Evolutionary conservation across 768 basidiomycete genomes (phyloP), one percentile per base, ranked within the genome.

Genomic region (Harrya chromipes): DNA sequence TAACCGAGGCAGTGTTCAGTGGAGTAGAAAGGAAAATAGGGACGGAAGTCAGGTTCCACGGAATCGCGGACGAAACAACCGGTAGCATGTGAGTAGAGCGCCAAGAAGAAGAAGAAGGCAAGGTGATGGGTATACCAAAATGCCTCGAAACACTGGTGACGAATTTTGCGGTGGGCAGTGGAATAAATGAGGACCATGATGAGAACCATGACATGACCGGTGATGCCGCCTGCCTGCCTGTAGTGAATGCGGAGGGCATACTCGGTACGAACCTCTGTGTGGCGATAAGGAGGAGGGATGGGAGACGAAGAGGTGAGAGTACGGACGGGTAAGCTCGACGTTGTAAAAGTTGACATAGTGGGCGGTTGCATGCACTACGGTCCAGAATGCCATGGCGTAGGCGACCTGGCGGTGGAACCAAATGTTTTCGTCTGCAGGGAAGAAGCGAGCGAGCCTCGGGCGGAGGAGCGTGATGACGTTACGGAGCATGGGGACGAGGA

Each of bases 61-160:
- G 80, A 75, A 66, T 93, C 91, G 41, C 94, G 91, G 50, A 97
- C 94, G 70, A 97, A 97, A 70, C 94, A 97, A 5, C 94, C 93
- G 47, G 87, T 87, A 9, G 93, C 92, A 66, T 94, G 93, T 19
- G 88, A 79, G 70, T 88, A 95, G 40, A 97, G 80, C 27, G 82
- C 89, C 53, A 94, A 74, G 83, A 94, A 90, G 74, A 94, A 94
- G 74, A 94, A 90, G 77, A 94, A 91, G 11, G 90, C 90, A 35
- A 94, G 81, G 58, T 94, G 94, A 57, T 95, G 94, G 29, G 93
- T 94, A 68, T 94, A 95, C 93, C 93, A 95, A 76, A 97, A 97
- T 1, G 82, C 90, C 68, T 97, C 94, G 70, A 94, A 97, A 73
- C 84, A 90, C 69, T 93, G 90, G 52, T 79, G 69, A 57, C 94